Percentiles rank a stretch among this genome's conserved stretches.
These are phyloP conservation scores for Artemisia tridentata DNA, from an alignment of 129 eudicot species.

Conservation along the genomic window DNA sequence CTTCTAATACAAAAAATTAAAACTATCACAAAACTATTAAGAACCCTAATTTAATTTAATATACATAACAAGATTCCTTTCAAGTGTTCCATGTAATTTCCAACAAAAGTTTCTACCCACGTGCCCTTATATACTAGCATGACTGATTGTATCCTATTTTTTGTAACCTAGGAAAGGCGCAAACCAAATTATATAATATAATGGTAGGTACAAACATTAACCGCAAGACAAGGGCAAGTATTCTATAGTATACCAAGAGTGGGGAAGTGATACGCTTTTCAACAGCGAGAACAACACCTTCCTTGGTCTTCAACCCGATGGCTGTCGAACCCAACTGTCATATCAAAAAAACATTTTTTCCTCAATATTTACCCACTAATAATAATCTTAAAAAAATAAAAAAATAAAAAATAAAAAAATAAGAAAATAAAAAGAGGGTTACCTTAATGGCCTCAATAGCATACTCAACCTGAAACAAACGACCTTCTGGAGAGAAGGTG, in stretches of 20 bases:
- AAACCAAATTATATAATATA: no score
- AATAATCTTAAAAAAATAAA: neutral
- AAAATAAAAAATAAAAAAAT: no score
- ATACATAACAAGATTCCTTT: no score
- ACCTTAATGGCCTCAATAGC: conserved; percentile 76
- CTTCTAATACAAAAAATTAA: no score
- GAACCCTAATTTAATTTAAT: no score
- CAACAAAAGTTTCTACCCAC: neutral
- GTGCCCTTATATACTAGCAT: neutral
- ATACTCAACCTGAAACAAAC: conserved; percentile 93
- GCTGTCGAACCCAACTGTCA: conserved; percentile 70
- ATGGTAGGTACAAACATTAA: no score
- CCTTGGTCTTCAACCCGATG: conserved; percentile 67
- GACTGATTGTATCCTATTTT: neutral
- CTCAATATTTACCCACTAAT: neutral
- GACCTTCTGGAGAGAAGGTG: conserved; percentile 93
- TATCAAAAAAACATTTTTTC: neutral
- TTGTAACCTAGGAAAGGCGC: no score
- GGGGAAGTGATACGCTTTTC: conserved; percentile 56
- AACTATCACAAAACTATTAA: no score
- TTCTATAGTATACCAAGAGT: neutral
- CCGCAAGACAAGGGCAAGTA: neutral
- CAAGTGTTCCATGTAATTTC: conserved; percentile 4
- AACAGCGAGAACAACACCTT: conserved; percentile 72
- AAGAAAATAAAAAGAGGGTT: no score